phyloP scores from a whole-genome alignment of 306 rosid genomes.

The Cotoneaster glaucophyllus region DNA sequence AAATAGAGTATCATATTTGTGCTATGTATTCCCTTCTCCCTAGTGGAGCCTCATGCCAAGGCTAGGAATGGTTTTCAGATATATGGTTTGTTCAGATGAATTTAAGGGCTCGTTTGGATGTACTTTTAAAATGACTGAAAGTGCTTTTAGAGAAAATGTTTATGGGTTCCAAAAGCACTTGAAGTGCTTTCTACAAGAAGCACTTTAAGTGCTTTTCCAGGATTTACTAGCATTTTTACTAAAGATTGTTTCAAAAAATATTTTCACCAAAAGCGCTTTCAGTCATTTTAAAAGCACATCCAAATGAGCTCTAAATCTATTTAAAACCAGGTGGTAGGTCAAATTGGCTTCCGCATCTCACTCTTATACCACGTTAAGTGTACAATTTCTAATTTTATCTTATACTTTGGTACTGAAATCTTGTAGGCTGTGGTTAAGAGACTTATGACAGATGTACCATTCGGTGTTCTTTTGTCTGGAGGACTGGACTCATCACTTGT shows the following conservation, averaged over 20 bases:
- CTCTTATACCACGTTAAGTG: not conserved
- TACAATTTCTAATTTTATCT: not conserved
- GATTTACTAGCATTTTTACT: no score
- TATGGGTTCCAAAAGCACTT: no score
- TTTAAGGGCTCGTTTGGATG: not conserved
- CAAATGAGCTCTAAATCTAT: no score
- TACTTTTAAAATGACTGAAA: no score
- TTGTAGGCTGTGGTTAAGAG: constrained; percentile 86
- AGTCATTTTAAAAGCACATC: no score
- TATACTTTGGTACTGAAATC: constrained; percentile 16
- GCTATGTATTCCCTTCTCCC: not conserved
- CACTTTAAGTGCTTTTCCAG: no score
- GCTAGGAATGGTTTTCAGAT: not conserved
- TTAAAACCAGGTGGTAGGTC: not conserved
- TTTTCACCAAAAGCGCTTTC: no score
- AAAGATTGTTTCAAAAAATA: no score
- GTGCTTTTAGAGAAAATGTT: no score
- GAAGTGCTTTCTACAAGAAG: no score
- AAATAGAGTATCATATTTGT: no score
- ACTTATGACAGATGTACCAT: constrained; percentile 98
- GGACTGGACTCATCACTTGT: constrained; percentile 97
- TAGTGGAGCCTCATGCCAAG: no score
- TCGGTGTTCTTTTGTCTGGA: constrained; percentile 92
- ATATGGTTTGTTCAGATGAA: not conserved
- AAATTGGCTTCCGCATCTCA: not conserved